Conservation (phyloP, 495 filamentous ascomycete genomes). For the Aspergillus steynii region DNA sequence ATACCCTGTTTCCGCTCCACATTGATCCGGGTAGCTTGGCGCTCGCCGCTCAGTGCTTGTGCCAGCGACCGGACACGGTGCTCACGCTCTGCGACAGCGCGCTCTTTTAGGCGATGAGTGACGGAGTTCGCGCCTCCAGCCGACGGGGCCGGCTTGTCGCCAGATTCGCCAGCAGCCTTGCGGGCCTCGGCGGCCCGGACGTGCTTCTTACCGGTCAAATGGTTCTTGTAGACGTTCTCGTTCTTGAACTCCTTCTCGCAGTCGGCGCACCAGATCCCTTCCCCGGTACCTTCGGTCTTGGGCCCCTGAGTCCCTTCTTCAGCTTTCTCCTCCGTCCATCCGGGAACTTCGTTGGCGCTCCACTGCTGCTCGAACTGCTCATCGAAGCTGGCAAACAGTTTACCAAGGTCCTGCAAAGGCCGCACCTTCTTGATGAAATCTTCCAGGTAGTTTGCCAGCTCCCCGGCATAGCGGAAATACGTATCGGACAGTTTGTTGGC, state of each 20-base stretch:
- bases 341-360: conserved; percentile 73
- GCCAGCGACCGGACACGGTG: conserved; percentile 77
- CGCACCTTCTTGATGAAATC: conserved; percentile 76
- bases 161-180: conserved; percentile 41
- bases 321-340: conserved; percentile 67
- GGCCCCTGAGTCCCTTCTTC: conserved; percentile 44
- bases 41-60: conserved; percentile 72
- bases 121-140: conserved; percentile 32
- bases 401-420: conserved; percentile 81
- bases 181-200: conserved; percentile 71
- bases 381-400: conserved; percentile 71
- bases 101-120: conserved; percentile 72
- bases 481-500: conserved; percentile 83
- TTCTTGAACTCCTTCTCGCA: conserved; percentile 96
- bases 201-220: conserved; percentile 90
- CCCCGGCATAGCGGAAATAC: conserved; percentile 88
- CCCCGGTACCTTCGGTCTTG: conserved; percentile 59
- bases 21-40: conserved; percentile 84
- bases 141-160: conserved; percentile 24
- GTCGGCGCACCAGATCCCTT: conserved; percentile 81
- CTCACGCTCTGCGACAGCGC: conserved; percentile 86
- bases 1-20: conserved; percentile 93
- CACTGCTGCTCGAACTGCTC: conserved; percentile 82
- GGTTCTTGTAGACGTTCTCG: conserved; percentile 87
- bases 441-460: conserved; percentile 79